Conservation (phyloP, 306 rosid species). For the Prunus dulcis region DNA sequence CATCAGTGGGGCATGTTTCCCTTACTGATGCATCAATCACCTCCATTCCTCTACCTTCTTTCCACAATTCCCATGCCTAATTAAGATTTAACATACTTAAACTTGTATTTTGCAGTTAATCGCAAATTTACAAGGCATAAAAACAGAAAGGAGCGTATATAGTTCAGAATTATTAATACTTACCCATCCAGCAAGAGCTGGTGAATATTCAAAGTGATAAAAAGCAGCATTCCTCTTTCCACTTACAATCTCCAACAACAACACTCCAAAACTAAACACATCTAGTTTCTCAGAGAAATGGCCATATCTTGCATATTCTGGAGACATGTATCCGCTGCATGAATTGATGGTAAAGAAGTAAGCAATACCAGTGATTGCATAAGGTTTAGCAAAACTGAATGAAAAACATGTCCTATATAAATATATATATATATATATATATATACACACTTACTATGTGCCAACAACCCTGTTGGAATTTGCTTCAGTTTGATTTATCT, state of each 20-base stretch:
- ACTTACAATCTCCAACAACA: slow-evolving; percentile 15
- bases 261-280: slow-evolving; percentile 22
- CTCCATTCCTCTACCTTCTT: slow-evolving; percentile 31
- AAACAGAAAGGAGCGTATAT: no score
- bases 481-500: slow-evolving; percentile 7
- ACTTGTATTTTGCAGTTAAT: no score
- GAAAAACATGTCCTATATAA: not conserved
- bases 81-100: not conserved
- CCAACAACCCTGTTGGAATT: slow-evolving; percentile 16
- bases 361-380: not conserved
- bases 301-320: slow-evolving; percentile 18
- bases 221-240: slow-evolving; percentile 16
- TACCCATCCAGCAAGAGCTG: slow-evolving; percentile 18
- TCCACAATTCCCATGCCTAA: slow-evolving; percentile 23
- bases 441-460: slow-evolving; percentile 33
- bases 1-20: slow-evolving; percentile 4
- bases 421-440: no score
- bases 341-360: not conserved
- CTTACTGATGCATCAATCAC: not conserved
- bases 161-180: not conserved
- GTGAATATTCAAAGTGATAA: not conserved
- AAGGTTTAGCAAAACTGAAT: not conserved
- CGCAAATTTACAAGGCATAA: no score
- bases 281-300: slow-evolving; percentile 14
- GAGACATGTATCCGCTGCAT: slow-evolving; percentile 25